These are phyloP conservation scores for Cylindricascospora bacillispora DNA, from an alignment of 1,139 yeast species.

Conservation along the genomic window DNA sequence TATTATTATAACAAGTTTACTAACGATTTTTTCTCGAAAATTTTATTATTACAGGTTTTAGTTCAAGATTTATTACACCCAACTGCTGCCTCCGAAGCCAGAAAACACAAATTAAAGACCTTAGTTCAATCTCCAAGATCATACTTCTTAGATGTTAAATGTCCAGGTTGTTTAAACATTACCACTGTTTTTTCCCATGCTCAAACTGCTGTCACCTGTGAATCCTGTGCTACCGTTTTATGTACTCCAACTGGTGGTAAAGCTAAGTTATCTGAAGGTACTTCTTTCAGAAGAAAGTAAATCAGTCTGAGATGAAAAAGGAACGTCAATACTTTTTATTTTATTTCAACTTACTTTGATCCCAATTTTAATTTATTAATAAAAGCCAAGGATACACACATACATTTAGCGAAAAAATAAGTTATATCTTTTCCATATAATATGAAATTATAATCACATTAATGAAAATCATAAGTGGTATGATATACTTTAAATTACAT, in stretches of 20 bases:
- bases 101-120: constrained; percentile 94
- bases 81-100: constrained; percentile 88
- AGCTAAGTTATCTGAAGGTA: constrained; percentile 98
- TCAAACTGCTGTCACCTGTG: constrained; percentile 99
- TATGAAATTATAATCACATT: no score
- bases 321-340: no score
- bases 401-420: no score
- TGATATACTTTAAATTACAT: no score
- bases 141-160: constrained; percentile 98
- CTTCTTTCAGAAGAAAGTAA: constrained; percentile 99
- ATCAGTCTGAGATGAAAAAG: constrained; percentile 4
- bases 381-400: no score
- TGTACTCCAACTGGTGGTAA: constrained; percentile 99
- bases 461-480: no score
- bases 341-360: no score
- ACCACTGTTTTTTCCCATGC: constrained; percentile 99
- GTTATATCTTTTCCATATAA: no score
- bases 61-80: constrained; percentile 98
- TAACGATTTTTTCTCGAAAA: no score
- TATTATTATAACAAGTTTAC: no score
- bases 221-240: constrained; percentile 93
- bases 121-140: constrained; percentile 98
- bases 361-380: no score
- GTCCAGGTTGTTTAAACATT: constrained; percentile 98
- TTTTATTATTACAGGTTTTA: constrained; percentile 46